phyloP scores from a whole-genome alignment of 345 rosid species.

The Dipteronia dyeriana region DNA sequence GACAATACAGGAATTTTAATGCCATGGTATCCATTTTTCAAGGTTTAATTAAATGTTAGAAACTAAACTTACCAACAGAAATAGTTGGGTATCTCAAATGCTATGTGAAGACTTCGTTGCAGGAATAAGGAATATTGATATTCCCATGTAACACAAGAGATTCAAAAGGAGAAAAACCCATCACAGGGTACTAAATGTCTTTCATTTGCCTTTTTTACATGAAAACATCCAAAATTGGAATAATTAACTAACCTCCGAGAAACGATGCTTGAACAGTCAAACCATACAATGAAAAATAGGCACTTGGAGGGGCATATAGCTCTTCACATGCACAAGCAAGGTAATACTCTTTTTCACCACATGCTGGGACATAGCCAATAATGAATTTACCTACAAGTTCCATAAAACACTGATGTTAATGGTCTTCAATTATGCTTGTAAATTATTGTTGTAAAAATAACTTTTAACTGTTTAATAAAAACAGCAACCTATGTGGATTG shows the following conservation, averaged over 20 bases:
- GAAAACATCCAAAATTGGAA: background rate
- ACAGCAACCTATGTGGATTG: background rate
- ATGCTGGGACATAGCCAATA: constrained; percentile 68
- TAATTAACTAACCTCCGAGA: constrained; percentile 64
- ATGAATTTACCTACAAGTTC: constrained; percentile 73
- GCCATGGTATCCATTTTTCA: background rate
- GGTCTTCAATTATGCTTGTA: background rate
- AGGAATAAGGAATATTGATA: background rate
- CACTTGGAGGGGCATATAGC: constrained; percentile 93
- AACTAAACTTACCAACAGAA: background rate
- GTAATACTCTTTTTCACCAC: constrained; percentile 86
- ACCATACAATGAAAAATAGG: constrained; percentile 86
- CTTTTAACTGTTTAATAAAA: background rate
- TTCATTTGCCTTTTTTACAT: background rate
- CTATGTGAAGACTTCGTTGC: background rate
- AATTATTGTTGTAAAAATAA: background rate
- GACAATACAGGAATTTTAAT: background rate
- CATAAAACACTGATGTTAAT: constrained; percentile 4
- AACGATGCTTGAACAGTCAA: constrained; percentile 88
- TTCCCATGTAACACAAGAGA: background rate
- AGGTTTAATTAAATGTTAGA: background rate
- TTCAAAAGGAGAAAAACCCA: background rate
- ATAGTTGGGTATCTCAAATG: background rate
- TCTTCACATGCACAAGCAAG: constrained; percentile 88
- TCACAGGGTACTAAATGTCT: background rate